phyloP scores from a whole-genome alignment of 2,329 filamentous ascomycete species.

The Penicillium sp. region DNA sequence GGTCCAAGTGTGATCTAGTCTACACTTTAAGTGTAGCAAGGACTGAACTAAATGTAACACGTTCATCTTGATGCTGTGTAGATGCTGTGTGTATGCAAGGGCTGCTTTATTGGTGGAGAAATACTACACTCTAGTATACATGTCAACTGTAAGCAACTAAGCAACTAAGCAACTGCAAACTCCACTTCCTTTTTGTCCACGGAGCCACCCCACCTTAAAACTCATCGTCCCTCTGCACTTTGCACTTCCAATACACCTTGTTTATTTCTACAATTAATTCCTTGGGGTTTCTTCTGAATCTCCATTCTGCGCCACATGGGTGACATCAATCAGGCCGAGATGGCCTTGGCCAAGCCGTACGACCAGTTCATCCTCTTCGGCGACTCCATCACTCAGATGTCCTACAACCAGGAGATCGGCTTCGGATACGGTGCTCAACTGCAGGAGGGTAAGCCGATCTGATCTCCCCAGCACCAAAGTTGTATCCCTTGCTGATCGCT shows the following conservation, averaged over 20 bases:
- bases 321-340: not conserved
- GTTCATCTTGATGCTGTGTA: too few relatives aligned
- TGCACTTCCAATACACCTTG: not conserved
- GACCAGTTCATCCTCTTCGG: conserved; percentile 84
- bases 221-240: not conserved
- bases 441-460: conserved; percentile 62
- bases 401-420: conserved; percentile 64
- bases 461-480: too few relatives aligned
- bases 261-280: not conserved
- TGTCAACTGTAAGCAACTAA: too few relatives aligned
- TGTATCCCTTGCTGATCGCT: conserved; percentile 4
- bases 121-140: too few relatives aligned
- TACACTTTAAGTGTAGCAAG: too few relatives aligned
- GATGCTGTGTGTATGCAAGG: too few relatives aligned
- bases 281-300: not conserved
- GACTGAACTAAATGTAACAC: too few relatives aligned
- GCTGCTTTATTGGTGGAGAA: conserved; percentile 19
- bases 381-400: conserved; percentile 81
- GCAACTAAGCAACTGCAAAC: not conserved
- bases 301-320: conserved; percentile 5
- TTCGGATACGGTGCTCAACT: conserved; percentile 77
- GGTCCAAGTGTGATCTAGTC: too few relatives aligned
- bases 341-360: conserved; percentile 51
- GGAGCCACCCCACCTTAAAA: conserved; percentile 11
- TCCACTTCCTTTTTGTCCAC: conserved; percentile 21